These are phyloP conservation scores for Magnaporthales sp. DNA, from an alignment of 2,329 filamentous ascomycete species.

Conservation along the genomic window DNA sequence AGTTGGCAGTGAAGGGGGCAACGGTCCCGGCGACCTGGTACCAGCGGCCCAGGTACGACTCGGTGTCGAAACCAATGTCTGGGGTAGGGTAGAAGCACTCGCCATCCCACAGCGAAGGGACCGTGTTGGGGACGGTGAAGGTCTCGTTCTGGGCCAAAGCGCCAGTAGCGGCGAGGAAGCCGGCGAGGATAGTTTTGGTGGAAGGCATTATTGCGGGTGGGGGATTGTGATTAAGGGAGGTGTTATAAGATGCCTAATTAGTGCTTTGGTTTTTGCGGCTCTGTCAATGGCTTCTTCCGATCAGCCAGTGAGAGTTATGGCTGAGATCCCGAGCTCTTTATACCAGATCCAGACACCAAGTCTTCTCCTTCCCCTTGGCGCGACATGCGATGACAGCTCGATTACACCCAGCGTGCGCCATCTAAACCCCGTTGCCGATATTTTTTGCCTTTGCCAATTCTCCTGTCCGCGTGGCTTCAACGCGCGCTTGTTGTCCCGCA, in stretches of 20 bases:
- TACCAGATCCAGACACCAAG: background rate
- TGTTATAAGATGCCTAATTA: background rate
- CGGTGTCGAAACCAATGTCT: slow-evolving; percentile 19
- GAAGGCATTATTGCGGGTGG: background rate
- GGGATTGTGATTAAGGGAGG: background rate
- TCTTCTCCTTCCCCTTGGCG: background rate
- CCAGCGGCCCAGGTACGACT: slow-evolving; percentile 23
- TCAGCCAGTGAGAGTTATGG: background rate
- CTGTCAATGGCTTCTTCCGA: background rate
- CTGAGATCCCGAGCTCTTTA: background rate
- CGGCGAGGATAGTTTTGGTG: background rate
- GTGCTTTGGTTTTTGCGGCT: background rate
- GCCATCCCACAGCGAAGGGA: slow-evolving; percentile 21
- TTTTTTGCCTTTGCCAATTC: background rate
- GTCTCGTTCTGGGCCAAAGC: background rate
- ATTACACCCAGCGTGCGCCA: background rate
- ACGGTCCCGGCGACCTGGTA: slow-evolving; percentile 24
- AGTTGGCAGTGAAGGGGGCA: slow-evolving; percentile 20
- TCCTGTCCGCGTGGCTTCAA: background rate
- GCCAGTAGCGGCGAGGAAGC: background rate
- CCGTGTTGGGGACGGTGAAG: slow-evolving; percentile 11
- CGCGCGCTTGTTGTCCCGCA: background rate
- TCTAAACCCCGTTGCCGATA: background rate
- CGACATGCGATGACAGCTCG: background rate
- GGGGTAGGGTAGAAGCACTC: slow-evolving; percentile 21